Conservation (phyloP, 768 basidiomycete genomes). For the Boletus speciosus region DNA sequence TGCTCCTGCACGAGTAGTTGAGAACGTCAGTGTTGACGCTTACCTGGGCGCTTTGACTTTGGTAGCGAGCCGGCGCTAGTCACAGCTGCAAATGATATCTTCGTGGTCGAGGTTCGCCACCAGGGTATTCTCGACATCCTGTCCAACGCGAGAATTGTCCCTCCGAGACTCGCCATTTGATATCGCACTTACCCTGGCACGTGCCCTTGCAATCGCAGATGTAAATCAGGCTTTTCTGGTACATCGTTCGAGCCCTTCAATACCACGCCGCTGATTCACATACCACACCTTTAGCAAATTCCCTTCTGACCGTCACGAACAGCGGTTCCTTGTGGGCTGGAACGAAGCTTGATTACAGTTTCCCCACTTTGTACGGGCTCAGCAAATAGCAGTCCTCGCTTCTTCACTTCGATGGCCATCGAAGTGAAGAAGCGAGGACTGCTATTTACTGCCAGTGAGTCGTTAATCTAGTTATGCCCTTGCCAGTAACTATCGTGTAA, state of each 20-base stretch:
- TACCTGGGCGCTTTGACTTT: constrained; percentile 40
- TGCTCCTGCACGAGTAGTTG: too few species aligned
- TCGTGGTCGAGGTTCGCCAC: constrained; percentile 55
- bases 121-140: constrained; percentile 74
- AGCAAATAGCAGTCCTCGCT: constrained; percentile 34
- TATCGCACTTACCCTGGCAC: too few species aligned
- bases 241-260: too few species aligned
- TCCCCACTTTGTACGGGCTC: constrained; percentile 50
- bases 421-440: too few species aligned
- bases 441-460: too few species aligned
- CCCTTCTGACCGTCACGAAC: constrained; percentile 58
- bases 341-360: constrained; percentile 51
- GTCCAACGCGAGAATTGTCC: constrained; percentile 7
- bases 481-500: constrained; percentile 53
- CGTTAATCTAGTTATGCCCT: constrained; percentile 5
- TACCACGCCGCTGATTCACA: too few species aligned
- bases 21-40: too few species aligned
- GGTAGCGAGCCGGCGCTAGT: constrained; percentile 48
- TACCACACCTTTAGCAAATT: too few species aligned
- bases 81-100: constrained; percentile 34
- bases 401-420: background rate
- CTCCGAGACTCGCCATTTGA: too few species aligned
- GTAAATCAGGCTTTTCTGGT: too few species aligned
- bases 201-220: too few species aligned
- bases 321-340: constrained; percentile 53